Conservation (phyloP, 495 filamentous ascomycete genomes). For the Hamigera avellanea region DNA sequence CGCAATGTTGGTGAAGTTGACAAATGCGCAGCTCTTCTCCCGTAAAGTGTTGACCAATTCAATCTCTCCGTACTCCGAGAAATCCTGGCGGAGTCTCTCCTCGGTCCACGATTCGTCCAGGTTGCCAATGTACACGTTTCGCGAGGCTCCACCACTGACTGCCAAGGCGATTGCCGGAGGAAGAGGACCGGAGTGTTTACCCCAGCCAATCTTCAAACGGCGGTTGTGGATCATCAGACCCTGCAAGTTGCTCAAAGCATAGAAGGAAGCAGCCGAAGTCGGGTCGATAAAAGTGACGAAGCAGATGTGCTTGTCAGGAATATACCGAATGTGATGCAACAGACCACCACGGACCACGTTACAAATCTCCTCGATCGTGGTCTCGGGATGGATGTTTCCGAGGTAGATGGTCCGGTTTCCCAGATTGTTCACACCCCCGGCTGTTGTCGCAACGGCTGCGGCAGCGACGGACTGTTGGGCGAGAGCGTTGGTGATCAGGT, state of each 20-base stretch:
- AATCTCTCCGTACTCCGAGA: slow-evolving; percentile 95
- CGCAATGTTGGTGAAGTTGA: slow-evolving; percentile 99
- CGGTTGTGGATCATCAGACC: slow-evolving; percentile 99
- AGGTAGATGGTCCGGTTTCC: slow-evolving; percentile 97
- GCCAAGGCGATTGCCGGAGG: slow-evolving; percentile 93
- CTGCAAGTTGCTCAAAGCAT: slow-evolving; percentile 91
- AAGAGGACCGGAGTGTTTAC: slow-evolving; percentile 95
- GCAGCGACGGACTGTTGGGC: slow-evolving; percentile 97
- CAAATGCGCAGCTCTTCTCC: slow-evolving; percentile 98
- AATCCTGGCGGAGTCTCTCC: slow-evolving; percentile 90
- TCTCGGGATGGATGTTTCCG: slow-evolving; percentile 97
- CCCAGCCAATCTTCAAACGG: slow-evolving; percentile 96
- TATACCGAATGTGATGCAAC: slow-evolving; percentile 96
- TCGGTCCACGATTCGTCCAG: slow-evolving; percentile 95
- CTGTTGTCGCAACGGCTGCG: slow-evolving; percentile 90
- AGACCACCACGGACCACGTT: slow-evolving; percentile 91
- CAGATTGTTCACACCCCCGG: slow-evolving; percentile 91
- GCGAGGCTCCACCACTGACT: slow-evolving; percentile 85
- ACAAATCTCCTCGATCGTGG: slow-evolving; percentile 96
- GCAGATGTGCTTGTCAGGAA: slow-evolving; percentile 99
- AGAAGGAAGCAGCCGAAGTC: slow-evolving; percentile 95
- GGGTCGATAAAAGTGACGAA: slow-evolving; percentile 99
- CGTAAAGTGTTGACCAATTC: slow-evolving; percentile 93
- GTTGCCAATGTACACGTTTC: slow-evolving; percentile 97
- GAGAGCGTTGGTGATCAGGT: slow-evolving; percentile 88